Evolutionary conservation across 2,329 filamentous ascomycete genomes (phyloP).

Genomic region (Cercospora sojina): DNA sequence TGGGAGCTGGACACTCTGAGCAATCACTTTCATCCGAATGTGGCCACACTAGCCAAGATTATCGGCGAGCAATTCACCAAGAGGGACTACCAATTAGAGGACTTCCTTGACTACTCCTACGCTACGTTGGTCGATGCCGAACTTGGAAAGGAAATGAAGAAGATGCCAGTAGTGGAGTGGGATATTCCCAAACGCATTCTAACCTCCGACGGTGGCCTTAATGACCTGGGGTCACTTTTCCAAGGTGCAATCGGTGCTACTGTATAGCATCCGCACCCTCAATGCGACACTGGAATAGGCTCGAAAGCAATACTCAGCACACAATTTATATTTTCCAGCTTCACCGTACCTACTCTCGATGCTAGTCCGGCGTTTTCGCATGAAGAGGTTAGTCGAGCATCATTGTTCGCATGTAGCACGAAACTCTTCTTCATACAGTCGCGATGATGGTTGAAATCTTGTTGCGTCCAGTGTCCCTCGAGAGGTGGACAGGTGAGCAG

Average conservation of each 20-base stretch:
- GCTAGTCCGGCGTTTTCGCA: not conserved
- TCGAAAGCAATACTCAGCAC: not conserved
- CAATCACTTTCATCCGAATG: constrained; percentile 94
- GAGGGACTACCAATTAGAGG: constrained; percentile 89
- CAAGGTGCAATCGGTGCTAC: constrained; percentile 26
- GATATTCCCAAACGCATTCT: constrained; percentile 89
- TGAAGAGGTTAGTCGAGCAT: not conserved
- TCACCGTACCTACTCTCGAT: not conserved
- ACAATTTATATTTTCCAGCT: not conserved
- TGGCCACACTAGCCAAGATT: constrained; percentile 89
- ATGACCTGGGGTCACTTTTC: constrained; percentile 31
- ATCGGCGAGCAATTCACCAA: constrained; percentile 97
- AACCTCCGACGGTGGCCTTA: constrained; percentile 38
- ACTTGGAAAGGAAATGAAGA: constrained; percentile 78
- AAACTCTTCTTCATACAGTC: not conserved
- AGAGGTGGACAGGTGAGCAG: not conserved
- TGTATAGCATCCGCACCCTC: not conserved
- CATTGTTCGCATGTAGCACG: not conserved
- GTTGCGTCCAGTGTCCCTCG: not conserved
- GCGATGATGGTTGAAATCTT: not conserved
- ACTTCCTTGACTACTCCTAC: constrained; percentile 95
- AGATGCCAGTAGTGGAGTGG: constrained; percentile 84
- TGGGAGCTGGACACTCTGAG: constrained; percentile 94
- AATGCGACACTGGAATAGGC: not conserved
- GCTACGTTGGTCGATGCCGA: constrained; percentile 82